Evolutionary conservation across 148 eudicot genomes (phyloP), one percentile per base, ranked within the genome.

Genomic region (Cornus controversa): DNA sequence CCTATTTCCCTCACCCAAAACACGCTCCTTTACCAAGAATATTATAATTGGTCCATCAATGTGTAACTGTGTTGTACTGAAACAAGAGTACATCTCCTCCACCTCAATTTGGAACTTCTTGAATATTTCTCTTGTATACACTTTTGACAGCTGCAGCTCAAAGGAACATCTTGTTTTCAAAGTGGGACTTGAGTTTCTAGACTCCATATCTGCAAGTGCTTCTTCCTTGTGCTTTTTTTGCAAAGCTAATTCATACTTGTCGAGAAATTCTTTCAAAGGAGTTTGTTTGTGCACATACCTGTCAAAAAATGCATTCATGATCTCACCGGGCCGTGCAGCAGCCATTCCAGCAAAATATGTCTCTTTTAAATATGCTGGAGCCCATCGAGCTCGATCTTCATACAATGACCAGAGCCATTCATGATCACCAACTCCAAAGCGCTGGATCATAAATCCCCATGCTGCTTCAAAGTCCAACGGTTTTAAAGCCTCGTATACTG

Each of bases 31-130:
- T 70, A 93, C 95, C 84, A 88, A 66, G 77, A 90, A 93, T 63
- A 89, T 88, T 22, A 86, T 67, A 37, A 82, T 77, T 22, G 90
- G 87, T 26, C 94, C 94, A 27, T 91, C 91, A 22, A 81, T 65
- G 31, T 89, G 94, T 40, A 91, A 62, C 57, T 86, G 91, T 9
- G 91, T 88, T 20, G 93, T 91, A 68, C 92, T 89, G 71, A 91
- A 91, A 80, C 97, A 93, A 22, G 97, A 88, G 76, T 89, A 88
- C 94, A 93, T 93, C 73, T 88, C 97, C 81, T 91, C 95, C 65
- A 93, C 97, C 82, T 93, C 95, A 57, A 87, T 31, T 78, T 90
- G 94, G 27, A 91, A 91, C 73, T 81, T 91, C 74, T 74, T 80
- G 76, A 91, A 91, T 28, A 93, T 85, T 71, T 85, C 91, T 66